Evolutionary conservation across 495 filamentous ascomycete genomes (phyloP), one percentile per base, ranked within the genome.

Genomic region (Annulohypoxylon moriforme): DNA sequence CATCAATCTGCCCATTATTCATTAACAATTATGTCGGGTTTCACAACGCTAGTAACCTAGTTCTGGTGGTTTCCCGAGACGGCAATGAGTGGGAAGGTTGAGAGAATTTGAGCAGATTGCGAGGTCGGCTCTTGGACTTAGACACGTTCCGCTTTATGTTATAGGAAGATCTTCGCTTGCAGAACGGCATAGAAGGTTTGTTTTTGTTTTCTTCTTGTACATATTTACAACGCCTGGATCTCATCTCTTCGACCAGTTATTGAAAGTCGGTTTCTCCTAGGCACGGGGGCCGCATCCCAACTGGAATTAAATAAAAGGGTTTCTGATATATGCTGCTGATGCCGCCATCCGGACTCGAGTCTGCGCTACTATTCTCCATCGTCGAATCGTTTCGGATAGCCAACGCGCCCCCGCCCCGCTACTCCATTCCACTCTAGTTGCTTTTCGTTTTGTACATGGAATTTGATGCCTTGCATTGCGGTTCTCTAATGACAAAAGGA

Each of bases 401-500:
- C 65, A 72, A 68, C 58, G 56, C 46, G 36, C 56, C 42, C 44
- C 64, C 34, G 56, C 56, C 27, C 53, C n/a, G 65, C 66, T 49
- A 67, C 62, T 71, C 69, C 63, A 55, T 73, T 68, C 67, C 65
- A 68, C 72, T 69, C 66, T 71, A 63, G 34, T 56, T 65, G 62
- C 33, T 56, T 59, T 66, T 66, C 47, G 44, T 55, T 73, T 74
- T 71, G 57, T 68, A 71, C 49, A 70, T 56, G 67, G 61, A 36
- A 49, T 65, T 59, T 29, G 20, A 64, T 68, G 60, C 65, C 65
- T 65, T 68, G 65, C 38, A 68, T 49, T 65, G 60, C 55, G 31
- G 56, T 68, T 65, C 47, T 81, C 80, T 83, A 80, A 70, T 31
- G 65, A 85, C 79, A 83, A 81, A 82, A 60, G 68, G 76, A 79